Conservation (phyloP, 371 early-diverging fungal species). For the Agmasoma carcini region DNA sequence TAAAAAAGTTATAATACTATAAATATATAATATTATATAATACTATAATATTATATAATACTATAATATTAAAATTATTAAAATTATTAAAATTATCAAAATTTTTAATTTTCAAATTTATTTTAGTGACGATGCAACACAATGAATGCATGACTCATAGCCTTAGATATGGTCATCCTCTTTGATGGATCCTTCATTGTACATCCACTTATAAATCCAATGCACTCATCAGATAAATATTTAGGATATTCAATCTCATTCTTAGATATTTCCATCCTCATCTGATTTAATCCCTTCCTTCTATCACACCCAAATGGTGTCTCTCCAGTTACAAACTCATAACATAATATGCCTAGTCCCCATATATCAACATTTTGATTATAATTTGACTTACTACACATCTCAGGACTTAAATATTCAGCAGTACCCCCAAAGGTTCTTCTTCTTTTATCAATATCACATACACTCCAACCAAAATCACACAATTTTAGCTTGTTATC, state of each 20-base stretch:
- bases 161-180: slow-evolving; percentile 60
- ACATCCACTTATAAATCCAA: slow-evolving; percentile 68
- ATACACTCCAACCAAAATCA: slow-evolving; percentile 97
- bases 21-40: too few species aligned
- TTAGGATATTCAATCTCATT: slow-evolving; percentile 69
- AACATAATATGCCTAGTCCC: slow-evolving; percentile 86
- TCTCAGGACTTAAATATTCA: slow-evolving; percentile 74
- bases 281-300: slow-evolving; percentile 57
- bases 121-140: too few species aligned
- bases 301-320: slow-evolving; percentile 84
- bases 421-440: slow-evolving; percentile 74
- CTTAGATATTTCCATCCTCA: slow-evolving; percentile 63
- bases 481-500: slow-evolving; percentile 75
- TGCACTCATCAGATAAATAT: slow-evolving; percentile 64
- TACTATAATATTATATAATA: too few species aligned
- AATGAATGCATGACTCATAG: slow-evolving; percentile 67
- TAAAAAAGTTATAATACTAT: too few species aligned
- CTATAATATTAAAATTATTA: too few species aligned
- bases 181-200: slow-evolving; percentile 61
- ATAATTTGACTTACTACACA: slow-evolving; percentile 72
- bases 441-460: slow-evolving; percentile 63
- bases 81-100: too few species aligned
- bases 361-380: slow-evolving; percentile 77
- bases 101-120: too few species aligned
- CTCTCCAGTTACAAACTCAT: slow-evolving; percentile 77